Evolutionary conservation across 2,329 filamentous ascomycete genomes (phyloP).

Genomic region (Alternaria ethzedia): DNA sequence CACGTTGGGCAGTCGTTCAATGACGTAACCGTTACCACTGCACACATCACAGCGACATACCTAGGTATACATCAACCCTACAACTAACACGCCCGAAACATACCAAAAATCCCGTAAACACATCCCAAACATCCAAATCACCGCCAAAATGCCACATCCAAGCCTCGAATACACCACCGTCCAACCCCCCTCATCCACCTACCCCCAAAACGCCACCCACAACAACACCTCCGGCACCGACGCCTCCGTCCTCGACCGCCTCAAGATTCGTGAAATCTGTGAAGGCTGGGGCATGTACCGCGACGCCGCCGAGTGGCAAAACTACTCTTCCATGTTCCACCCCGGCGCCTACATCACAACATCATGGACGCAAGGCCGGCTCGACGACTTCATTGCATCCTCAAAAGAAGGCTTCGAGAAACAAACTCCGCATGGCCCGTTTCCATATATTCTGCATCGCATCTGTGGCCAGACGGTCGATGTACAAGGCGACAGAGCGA

Average conservation of each 20-base stretch:
- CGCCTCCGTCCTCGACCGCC: not conserved
- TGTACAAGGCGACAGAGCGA: not conserved
- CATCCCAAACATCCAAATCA: rapidly evolving
- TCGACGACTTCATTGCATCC: not conserved
- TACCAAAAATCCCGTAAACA: not conserved
- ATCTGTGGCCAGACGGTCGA: not conserved
- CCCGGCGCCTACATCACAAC: not conserved
- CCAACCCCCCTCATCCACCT: not conserved
- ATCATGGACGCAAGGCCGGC: not conserved
- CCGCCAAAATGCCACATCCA: not conserved
- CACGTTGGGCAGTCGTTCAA: not conserved
- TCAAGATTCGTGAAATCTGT: not conserved
- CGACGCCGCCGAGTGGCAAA: not conserved
- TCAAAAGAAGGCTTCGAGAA: not conserved
- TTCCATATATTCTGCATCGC: not conserved
- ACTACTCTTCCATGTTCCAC: not conserved
- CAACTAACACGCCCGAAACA: not conserved
- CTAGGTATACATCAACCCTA: not conserved
- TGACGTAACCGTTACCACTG: not conserved
- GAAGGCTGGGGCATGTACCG: not conserved
- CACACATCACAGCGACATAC: not conserved
- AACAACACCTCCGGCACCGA: not conserved
- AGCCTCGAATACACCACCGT: not conserved
- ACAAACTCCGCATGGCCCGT: not conserved
- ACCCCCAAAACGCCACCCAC: not conserved